These are phyloP conservation scores for Ceratocystis eucalypticola DNA, from an alignment of 2,329 filamentous ascomycete genomes.

Conservation along the genomic window DNA sequence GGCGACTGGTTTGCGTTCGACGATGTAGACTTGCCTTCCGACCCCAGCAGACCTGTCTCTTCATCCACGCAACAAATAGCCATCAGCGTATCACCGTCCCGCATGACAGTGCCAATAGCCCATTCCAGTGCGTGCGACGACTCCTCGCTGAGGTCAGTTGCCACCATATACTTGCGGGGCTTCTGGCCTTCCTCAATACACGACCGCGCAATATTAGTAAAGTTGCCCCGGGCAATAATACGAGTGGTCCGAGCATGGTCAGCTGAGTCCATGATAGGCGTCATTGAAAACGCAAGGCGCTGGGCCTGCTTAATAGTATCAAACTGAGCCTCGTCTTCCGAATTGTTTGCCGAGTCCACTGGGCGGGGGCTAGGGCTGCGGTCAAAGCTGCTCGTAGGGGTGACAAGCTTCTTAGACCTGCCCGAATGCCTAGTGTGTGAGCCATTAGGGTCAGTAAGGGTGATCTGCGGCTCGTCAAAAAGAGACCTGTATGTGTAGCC, in stretches of 20 bases:
- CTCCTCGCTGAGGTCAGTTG: slow-evolving; percentile 87
- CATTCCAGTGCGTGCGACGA: slow-evolving; percentile 91
- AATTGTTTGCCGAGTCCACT: slow-evolving; percentile 49
- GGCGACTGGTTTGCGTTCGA: slow-evolving; percentile 18
- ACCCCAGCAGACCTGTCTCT: slow-evolving; percentile 48
- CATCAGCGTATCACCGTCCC: slow-evolving; percentile 86
- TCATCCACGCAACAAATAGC: slow-evolving; percentile 91
- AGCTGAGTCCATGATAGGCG: slow-evolving; percentile 61
- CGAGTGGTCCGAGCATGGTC: slow-evolving; percentile 71
- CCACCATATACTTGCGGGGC: slow-evolving; percentile 84
- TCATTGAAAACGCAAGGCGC: slow-evolving; percentile 67
- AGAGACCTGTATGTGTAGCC: slow-evolving; percentile 48
- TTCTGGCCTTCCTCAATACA: slow-evolving; percentile 66
- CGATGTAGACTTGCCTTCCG: slow-evolving; percentile 16
- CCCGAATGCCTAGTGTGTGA: slow-evolving; percentile 27
- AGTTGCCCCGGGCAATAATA: slow-evolving; percentile 84
- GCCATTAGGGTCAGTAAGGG: slow-evolving; percentile 48
- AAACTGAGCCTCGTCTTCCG: slow-evolving; percentile 74
- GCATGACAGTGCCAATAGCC: slow-evolving; percentile 88
- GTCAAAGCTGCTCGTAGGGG: slow-evolving; percentile 78
- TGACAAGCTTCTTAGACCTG: slow-evolving; percentile 45
- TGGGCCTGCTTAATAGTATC: slow-evolving; percentile 80
- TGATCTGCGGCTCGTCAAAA: slow-evolving; percentile 52
- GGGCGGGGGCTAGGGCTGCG: slow-evolving; percentile 37
- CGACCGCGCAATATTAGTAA: slow-evolving; percentile 57